Base-by-base conservation (phyloP, 2,329 filamentous ascomycete species). In the Acrocalymma vagum region DNA sequence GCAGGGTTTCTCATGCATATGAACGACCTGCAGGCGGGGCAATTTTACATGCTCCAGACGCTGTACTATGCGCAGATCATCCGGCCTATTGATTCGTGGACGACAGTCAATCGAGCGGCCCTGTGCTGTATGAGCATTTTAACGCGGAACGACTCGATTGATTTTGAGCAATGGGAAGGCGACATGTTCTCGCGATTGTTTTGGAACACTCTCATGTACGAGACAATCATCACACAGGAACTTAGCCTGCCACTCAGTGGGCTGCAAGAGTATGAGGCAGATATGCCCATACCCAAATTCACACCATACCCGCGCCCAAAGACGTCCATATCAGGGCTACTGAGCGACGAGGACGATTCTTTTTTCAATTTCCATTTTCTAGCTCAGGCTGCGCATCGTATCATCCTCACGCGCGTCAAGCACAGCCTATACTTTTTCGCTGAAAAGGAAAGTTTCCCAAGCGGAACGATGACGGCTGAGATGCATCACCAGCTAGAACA, bases 361-460 rank as follows among this genome's bases (percentile, higher is more conserved):
- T 77, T 78, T 46, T 81, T 79, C 60, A 78, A 81, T 56, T 81
- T 80, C 42, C 78, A 81, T 48, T 81, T 81, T 46, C 72, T 81
- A 5, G 78, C 78, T 17, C 78, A 81, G 52, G 78, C 79, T 23
- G 78, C 78, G 6, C 78, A 81, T 54, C 74, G 78, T 29, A 80
- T 80, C 42, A 78, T 81, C 37, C 69, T 81, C 7, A 81, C 76
- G 2, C 74, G 78, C 6, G 74, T 80, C 18, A 74, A 77, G 36
- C 74, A 79, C 47, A 78, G 70, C 31, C 60, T 79, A 22, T 79
- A 78, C 53, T 74, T 72, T 32, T 78, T 77, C 55, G 75, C 72
- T 58, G 48, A 64, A 42, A 76, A 60, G 25, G 62, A 65, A 17
- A 51, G 51, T 3, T 60, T 58, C 51, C 78, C 78, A 3, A 73